Percentiles rank a stretch among this genome's conserved stretches.
phyloP scores from a whole-genome alignment of 352 stramenopile species.

The Phytophthora tubulina region DNA sequence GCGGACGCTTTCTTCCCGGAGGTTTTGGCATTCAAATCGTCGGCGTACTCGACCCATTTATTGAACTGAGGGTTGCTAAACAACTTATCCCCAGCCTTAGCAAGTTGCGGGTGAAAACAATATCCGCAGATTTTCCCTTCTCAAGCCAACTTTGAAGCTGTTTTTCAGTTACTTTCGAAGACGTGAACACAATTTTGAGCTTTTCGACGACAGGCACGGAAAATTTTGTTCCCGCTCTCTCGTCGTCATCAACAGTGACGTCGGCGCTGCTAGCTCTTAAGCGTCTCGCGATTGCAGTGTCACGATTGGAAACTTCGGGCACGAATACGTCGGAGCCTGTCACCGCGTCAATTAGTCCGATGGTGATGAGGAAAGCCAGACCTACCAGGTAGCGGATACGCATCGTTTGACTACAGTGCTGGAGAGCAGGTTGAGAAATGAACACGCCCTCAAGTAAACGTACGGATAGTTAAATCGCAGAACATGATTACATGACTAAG shows the following conservation, averaged over 20 bases:
- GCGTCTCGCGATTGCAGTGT: background rate
- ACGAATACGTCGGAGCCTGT: background rate
- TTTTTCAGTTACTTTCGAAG: slow-evolving; percentile 2
- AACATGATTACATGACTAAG: no score
- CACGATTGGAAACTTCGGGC: background rate
- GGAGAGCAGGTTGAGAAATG: background rate
- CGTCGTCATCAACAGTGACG: background rate
- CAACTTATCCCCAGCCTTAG: background rate
- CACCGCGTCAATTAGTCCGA: background rate
- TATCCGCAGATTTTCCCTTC: slow-evolving; percentile 2
- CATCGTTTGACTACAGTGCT: background rate
- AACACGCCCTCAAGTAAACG: no score
- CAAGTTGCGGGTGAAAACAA: slow-evolving; percentile 3
- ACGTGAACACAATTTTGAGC: background rate
- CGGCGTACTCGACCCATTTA: background rate
- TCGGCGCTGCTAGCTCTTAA: background rate
- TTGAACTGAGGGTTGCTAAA: background rate
- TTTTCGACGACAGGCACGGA: slow-evolving; percentile 1
- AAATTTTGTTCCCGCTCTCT: background rate
- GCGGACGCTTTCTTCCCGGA: background rate
- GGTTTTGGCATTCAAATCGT: slow-evolving; percentile 7
- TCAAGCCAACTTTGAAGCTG: slow-evolving; percentile 6
- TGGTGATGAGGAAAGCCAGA: background rate
- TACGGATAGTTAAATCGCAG: no score
- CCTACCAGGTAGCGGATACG: background rate